Conservation (phyloP, 2,329 filamentous ascomycete species). For the Monascus ruber region DNA sequence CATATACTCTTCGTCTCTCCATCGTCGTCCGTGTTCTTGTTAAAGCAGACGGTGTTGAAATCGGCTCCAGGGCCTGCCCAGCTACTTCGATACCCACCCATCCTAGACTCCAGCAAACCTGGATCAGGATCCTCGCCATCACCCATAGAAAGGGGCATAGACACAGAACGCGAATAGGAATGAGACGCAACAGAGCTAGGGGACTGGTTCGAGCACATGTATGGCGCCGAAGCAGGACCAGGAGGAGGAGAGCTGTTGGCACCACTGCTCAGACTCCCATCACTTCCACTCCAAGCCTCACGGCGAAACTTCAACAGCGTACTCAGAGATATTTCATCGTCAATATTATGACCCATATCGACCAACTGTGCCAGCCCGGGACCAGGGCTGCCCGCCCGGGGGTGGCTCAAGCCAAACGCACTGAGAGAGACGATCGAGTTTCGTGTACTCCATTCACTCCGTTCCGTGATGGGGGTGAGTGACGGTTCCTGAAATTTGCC, state of each 20-base stretch:
- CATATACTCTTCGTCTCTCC: no score
- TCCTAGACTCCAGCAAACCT: no score
- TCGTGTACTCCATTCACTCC: conserved; percentile 89
- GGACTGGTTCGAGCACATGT: conserved; percentile 25
- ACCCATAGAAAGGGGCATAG: not conserved
- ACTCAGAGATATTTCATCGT: conserved; percentile 62
- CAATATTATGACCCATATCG: conserved; percentile 41
- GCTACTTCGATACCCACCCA: no score
- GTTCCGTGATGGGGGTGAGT: conserved; percentile 88
- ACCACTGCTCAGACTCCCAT: conserved; percentile 54
- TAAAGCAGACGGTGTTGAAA: no score
- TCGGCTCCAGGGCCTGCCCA: no score
- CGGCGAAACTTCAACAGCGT: conserved; percentile 61
- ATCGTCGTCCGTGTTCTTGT: no score
- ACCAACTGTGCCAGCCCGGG: conserved; percentile 70
- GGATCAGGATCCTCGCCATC: not conserved
- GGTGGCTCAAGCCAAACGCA: conserved; percentile 38
- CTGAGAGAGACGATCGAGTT: conserved; percentile 75
- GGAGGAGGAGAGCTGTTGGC: conserved; percentile 32
- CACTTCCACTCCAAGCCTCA: conserved; percentile 71
- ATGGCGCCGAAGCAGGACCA: conserved; percentile 17
- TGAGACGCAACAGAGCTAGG: conserved; percentile 5
- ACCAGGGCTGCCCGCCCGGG: conserved; percentile 47
- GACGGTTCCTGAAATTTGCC: conserved; percentile 74
- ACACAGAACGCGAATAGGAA: conserved; percentile 4